phyloP scores from a whole-genome alignment of 2,329 filamentous ascomycete species.

The Verticillium tricorpus region DNA sequence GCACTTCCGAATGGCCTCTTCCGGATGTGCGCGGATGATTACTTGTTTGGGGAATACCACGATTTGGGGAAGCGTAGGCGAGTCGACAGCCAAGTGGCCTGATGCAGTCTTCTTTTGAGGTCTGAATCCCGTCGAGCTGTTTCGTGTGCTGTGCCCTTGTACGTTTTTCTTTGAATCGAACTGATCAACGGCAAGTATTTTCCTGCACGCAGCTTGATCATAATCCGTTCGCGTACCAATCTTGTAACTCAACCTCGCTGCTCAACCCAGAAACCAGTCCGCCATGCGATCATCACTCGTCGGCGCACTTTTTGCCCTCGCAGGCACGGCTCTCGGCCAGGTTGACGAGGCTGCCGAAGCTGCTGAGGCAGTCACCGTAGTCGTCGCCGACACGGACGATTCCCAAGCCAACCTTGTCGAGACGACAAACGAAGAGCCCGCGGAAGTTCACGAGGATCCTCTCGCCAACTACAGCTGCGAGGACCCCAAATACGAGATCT shows the following conservation, averaged over 20 bases:
- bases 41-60: not conserved
- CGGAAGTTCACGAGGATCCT: not conserved
- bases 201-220: not conserved
- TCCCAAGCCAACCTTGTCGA: not conserved
- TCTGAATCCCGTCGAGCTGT: not conserved
- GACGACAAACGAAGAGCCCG: not conserved
- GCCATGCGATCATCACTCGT: not conserved
- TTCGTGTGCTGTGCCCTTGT: not conserved
- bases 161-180: not conserved
- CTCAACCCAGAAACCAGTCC: not conserved
- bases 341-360: not conserved
- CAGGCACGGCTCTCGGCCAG: not conserved
- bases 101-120: not conserved
- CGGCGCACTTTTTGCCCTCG: constrained; percentile 1
- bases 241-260: not conserved
- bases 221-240: not conserved
- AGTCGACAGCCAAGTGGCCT: not conserved
- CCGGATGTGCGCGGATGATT: not conserved
- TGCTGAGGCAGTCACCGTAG: not conserved
- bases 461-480: constrained; percentile 17
- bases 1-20: constrained; percentile 2
- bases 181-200: not conserved
- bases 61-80: not conserved
- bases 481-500: constrained; percentile 25
- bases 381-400: not conserved